Evolutionary conservation across 2,329 filamentous ascomycete genomes (phyloP).

Genomic region (Aspergillus oerlinghausenensis): DNA sequence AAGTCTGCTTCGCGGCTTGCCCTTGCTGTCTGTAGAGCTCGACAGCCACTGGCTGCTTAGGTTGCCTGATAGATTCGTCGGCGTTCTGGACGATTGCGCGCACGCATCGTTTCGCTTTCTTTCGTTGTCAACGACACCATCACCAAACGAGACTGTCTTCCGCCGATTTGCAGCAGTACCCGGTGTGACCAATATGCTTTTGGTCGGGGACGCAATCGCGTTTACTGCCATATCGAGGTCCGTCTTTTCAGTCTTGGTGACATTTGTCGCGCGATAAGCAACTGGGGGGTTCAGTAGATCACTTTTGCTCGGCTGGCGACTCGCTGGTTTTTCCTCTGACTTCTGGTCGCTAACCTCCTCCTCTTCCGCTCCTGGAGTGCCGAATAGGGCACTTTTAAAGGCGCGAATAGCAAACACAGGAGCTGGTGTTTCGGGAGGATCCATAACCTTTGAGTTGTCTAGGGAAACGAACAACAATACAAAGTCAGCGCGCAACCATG

Average conservation of each 20-base stretch:
- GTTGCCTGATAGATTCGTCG: conserved; percentile 43
- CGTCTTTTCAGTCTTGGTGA: conserved; percentile 16
- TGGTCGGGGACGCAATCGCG: conserved; percentile 48
- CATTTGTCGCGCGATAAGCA: conserved; percentile 16
- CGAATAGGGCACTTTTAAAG: conserved; percentile 61
- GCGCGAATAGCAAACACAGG: conserved; percentile 64
- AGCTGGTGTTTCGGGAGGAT: conserved; percentile 60
- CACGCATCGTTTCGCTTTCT: conserved; percentile 43
- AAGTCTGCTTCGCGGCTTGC: conserved; percentile 36
- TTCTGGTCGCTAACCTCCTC: conserved; percentile 24
- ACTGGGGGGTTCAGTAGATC: conserved; percentile 16
- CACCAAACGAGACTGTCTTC: conserved; percentile 59
- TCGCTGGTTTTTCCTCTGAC: conserved; percentile 11
- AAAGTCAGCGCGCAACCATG: conserved; percentile 1
- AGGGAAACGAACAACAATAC: conserved; percentile 2
- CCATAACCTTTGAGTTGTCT: conserved; percentile 51
- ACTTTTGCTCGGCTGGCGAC: conserved; percentile 18
- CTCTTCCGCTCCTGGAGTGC: conserved; percentile 54
- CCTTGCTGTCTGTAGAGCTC: conserved; percentile 27
- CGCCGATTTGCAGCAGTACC: conserved; percentile 53
- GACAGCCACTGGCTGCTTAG: conserved; percentile 42
- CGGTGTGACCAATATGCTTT: conserved; percentile 62
- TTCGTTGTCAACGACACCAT: conserved; percentile 54
- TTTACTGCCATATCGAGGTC: conserved; percentile 24
- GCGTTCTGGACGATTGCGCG: conserved; percentile 45